Evolutionary conservation across 2,329 filamentous ascomycete species (phyloP).

Genomic region (Amauroascus niger): DNA sequence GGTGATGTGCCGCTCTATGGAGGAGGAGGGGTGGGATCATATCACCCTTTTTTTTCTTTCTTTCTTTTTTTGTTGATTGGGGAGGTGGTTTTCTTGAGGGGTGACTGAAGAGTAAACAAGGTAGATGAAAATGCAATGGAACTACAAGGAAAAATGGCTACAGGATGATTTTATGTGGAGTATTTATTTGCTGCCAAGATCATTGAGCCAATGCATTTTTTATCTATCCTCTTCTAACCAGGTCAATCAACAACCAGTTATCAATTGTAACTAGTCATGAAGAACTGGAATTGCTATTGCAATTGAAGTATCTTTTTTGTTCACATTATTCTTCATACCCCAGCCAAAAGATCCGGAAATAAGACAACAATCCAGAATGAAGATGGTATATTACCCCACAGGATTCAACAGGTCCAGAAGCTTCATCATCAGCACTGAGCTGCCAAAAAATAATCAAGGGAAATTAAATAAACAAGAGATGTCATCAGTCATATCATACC

Average conservation of each 20-base stretch:
- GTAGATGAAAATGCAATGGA: too few species aligned
- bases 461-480: constrained; percentile 1
- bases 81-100: too few species aligned
- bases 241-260: too few species aligned
- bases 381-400: neutral
- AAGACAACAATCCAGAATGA: neutral
- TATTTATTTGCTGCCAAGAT: too few species aligned
- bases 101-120: too few species aligned
- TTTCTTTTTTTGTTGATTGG: neutral
- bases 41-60: neutral
- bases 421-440: constrained; percentile 1
- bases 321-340: constrained; percentile 1
- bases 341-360: neutral
- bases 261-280: too few species aligned
- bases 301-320: neutral
- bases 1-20: neutral
- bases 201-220: too few species aligned
- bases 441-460: neutral
- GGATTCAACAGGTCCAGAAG: neutral
- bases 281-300: too few species aligned
- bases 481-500: constrained; percentile 9
- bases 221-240: too few species aligned
- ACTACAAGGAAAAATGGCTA: too few species aligned
- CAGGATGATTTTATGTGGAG: too few species aligned
- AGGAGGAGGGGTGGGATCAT: neutral